phyloP scores from a whole-genome alignment of 164 flowering plant genomes.

The Tetrastigma voinierianum region DNA sequence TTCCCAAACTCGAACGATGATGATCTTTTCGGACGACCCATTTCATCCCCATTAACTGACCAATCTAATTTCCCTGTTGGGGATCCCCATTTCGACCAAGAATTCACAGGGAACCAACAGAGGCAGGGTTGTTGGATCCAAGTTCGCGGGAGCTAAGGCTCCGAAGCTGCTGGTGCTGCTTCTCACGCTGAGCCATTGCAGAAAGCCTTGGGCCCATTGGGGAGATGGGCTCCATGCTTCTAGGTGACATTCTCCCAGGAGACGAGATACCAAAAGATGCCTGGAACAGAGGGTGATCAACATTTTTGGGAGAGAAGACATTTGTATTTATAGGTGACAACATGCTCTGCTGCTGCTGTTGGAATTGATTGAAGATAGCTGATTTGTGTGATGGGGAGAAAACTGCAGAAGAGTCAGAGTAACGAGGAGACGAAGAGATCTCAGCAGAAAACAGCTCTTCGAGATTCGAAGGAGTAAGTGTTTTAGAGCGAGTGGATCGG shows the following conservation, averaged over 20 bases:
- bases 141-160: slow-evolving; percentile 84
- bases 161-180: slow-evolving; percentile 70
- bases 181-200: slow-evolving; percentile 63
- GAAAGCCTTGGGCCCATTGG: slow-evolving; percentile 68
- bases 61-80: slow-evolving; percentile 69
- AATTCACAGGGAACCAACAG: slow-evolving; percentile 44
- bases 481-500: slow-evolving; percentile 56
- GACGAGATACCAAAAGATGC: slow-evolving; percentile 48
- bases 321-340: slow-evolving; percentile 75
- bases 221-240: slow-evolving; percentile 71
- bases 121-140: slow-evolving; percentile 40
- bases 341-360: slow-evolving; percentile 83
- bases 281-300: slow-evolving; percentile 70
- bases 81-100: slow-evolving; percentile 76
- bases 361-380: slow-evolving; percentile 68
- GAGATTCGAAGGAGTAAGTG: slow-evolving; percentile 69
- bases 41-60: slow-evolving; percentile 58
- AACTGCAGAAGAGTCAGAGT: slow-evolving; percentile 48
- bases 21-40: slow-evolving; percentile 58
- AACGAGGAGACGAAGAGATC: slow-evolving; percentile 59
- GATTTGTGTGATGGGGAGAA: slow-evolving; percentile 84
- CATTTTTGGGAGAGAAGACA: slow-evolving; percentile 58
- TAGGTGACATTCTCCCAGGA: slow-evolving; percentile 80
- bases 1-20: slow-evolving; percentile 62
- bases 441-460: slow-evolving; percentile 77